A percentile compares a stretch with the other conserved stretches of the same genome.
phyloP scores from a whole-genome alignment of 768 basidiomycete species.

The Lactifluus volemus region DNA sequence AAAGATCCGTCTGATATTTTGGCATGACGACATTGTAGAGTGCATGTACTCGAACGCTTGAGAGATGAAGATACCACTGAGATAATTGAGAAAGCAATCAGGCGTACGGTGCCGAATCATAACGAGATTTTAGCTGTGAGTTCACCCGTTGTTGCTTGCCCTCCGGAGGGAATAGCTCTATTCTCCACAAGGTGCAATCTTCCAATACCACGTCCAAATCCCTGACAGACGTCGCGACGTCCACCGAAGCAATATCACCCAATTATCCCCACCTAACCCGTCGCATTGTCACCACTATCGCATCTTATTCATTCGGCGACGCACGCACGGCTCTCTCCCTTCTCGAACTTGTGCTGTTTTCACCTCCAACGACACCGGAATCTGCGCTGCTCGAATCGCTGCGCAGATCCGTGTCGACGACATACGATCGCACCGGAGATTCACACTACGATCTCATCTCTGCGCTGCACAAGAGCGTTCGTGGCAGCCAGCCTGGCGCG shows the following conservation, averaged over 20 bases:
- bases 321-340: slow-evolving; percentile 72
- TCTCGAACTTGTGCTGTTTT: slow-evolving; percentile 56
- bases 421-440: slow-evolving; percentile 73
- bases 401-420: slow-evolving; percentile 51
- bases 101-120: slow-evolving; percentile 21
- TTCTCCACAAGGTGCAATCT: neutral
- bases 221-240: slow-evolving; percentile 10
- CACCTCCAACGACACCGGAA: slow-evolving; percentile 35
- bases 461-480: slow-evolving; percentile 74
- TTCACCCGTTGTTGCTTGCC: neutral
- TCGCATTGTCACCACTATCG: slow-evolving; percentile 40
- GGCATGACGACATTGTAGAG: slow-evolving; percentile 34
- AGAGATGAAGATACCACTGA: slow-evolving; percentile 49
- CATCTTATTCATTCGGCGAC: slow-evolving; percentile 55
- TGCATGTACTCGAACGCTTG: slow-evolving; percentile 65
- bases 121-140: neutral
- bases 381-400: slow-evolving; percentile 45
- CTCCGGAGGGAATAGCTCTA: neutral
- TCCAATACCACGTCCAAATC: slow-evolving; percentile 6
- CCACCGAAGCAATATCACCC: slow-evolving; percentile 8
- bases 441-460: slow-evolving; percentile 75
- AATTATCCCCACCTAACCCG: slow-evolving; percentile 35
- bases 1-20: neutral
- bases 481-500: slow-evolving; percentile 67
- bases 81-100: slow-evolving; percentile 50